phyloP scores from a whole-genome alignment of 257 asterid genomes.

The Echites panduratus region DNA sequence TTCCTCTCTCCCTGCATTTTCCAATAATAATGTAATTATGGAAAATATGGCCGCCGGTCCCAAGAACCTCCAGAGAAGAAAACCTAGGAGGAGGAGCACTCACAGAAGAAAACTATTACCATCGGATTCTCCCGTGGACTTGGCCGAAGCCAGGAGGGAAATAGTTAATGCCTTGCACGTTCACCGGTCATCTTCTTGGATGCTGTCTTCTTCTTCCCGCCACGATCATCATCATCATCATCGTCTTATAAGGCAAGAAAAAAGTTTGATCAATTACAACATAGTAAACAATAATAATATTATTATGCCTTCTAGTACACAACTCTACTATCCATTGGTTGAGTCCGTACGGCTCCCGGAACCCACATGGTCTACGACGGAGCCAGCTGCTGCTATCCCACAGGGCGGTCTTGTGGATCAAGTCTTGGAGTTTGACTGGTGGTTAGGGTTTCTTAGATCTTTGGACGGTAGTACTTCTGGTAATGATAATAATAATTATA shows the following conservation, averaged over 20 bases:
- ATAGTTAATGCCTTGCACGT: conserved; percentile 33
- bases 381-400: conserved; percentile 17
- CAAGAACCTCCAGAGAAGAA: conserved; percentile 5
- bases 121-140: conserved; percentile 12
- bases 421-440: conserved; percentile 32
- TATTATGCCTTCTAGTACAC: background rate
- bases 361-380: conserved; percentile 43
- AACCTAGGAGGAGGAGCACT: conserved; percentile 17
- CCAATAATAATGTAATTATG: background rate
- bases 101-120: conserved; percentile 24
- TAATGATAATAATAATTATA: no score
- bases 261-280: background rate
- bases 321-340: conserved; percentile 18
- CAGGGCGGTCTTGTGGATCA: conserved; percentile 15
- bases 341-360: conserved; percentile 29
- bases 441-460: conserved; percentile 34
- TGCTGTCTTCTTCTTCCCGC: background rate
- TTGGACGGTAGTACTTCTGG: conserved; percentile 15
- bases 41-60: conserved; percentile 1
- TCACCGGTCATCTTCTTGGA: conserved; percentile 23
- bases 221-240: background rate
- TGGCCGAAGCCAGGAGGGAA: conserved; percentile 42
- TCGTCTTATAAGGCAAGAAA: background rate
- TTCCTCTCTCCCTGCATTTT: background rate
- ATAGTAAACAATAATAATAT: background rate